Conservation (phyloP, 2,329 filamentous ascomycete species). For the Coleophoma crateriformis region DNA sequence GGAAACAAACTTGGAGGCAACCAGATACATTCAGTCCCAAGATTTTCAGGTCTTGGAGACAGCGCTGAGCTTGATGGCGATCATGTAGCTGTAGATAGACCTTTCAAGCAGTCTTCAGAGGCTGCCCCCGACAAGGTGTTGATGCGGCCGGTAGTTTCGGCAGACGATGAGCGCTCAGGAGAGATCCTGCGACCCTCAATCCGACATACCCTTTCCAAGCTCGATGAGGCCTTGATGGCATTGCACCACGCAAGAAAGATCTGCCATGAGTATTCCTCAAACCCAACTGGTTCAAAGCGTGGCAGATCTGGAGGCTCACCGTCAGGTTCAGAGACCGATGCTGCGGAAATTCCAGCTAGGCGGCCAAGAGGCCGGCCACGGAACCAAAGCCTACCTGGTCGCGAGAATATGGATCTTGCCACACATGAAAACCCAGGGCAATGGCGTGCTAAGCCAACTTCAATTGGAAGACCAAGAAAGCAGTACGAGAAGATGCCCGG, state of each 20-base stretch:
- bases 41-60: not conserved
- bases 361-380: conserved; percentile 13
- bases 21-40: not conserved
- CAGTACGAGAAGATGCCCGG: conserved; percentile 18
- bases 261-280: conserved; percentile 28
- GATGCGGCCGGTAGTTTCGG: conserved; percentile 47
- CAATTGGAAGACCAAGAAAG: conserved; percentile 19
- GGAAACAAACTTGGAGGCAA: no score
- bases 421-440: conserved; percentile 2
- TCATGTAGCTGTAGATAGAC: not conserved
- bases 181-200: conserved; percentile 61
- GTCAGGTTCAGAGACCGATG: not conserved
- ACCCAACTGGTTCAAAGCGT: conserved; percentile 15
- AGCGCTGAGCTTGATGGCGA: not conserved
- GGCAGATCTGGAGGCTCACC: conserved; percentile 20
- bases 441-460: conserved; percentile 13
- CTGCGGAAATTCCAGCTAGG: conserved; percentile 5
- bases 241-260: conserved; percentile 63
- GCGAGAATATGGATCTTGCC: not conserved
- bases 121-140: conserved; percentile 1
- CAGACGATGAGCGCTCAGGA: conserved; percentile 65
- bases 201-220: conserved; percentile 61
- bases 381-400: conserved; percentile 15
- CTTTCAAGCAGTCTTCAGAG: conserved; percentile 7
- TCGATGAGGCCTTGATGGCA: conserved; percentile 65